Percentiles rank a stretch among this genome's conserved stretches.
These are phyloP conservation scores for Coix lacrymajobi DNA, from an alignment of 176 grass and related monocot species.

Conservation along the genomic window DNA sequence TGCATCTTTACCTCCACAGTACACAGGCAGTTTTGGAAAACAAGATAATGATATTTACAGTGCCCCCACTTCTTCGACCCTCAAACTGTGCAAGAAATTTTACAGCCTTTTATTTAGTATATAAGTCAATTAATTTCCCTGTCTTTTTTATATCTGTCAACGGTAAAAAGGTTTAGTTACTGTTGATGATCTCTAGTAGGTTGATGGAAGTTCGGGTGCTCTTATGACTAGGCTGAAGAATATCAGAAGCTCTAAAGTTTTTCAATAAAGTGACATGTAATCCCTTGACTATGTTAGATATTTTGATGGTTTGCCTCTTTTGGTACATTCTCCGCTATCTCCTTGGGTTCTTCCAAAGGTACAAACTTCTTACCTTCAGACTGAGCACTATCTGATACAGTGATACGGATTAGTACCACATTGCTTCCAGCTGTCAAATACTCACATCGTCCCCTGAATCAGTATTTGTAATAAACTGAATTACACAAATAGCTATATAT, in stretches of 20 bases:
- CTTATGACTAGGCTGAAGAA: background rate
- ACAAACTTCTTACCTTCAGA: conserved; percentile 1
- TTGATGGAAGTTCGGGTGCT: background rate
- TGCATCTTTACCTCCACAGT: background rate
- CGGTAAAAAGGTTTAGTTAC: background rate
- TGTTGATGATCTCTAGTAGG: background rate
- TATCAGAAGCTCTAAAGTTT: background rate
- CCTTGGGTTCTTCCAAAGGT: conserved; percentile 52
- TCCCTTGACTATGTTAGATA: conserved; percentile 48
- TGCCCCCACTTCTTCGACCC: background rate
- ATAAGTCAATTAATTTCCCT: background rate
- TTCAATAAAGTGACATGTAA: conserved; percentile 20
- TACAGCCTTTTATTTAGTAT: background rate
- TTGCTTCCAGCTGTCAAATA: background rate
- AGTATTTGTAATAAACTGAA: background rate
- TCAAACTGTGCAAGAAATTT: background rate
- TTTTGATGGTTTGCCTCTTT: conserved; percentile 46
- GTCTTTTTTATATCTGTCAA: background rate
- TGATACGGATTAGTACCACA: background rate
- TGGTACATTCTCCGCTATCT: conserved; percentile 59
- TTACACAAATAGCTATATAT: background rate
- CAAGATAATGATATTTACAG: background rate
- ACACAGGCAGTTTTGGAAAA: background rate
- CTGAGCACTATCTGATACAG: background rate
- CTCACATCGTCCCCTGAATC: background rate